Percentiles rank a stretch among this genome's conserved stretches.
These are phyloP conservation scores for Nigrospora osmanthi DNA, from an alignment of 2,329 filamentous ascomycete species.

Conservation along the genomic window DNA sequence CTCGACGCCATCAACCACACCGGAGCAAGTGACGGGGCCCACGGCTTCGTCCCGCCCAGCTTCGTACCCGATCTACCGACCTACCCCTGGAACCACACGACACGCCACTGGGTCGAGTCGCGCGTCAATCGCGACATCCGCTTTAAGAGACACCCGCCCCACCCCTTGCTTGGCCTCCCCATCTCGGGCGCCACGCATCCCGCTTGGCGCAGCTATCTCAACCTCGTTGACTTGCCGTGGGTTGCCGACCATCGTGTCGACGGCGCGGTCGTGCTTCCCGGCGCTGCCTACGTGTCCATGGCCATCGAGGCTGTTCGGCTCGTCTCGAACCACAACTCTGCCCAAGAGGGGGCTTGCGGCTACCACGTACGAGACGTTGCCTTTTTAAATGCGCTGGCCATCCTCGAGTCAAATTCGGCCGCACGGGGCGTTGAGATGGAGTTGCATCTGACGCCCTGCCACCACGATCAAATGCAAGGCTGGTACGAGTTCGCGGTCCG, in stretches of 20 bases:
- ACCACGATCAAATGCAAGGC: constrained; percentile 6
- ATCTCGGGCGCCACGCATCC: constrained; percentile 9
- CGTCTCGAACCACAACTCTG: background rate
- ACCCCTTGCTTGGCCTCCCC: constrained; percentile 24
- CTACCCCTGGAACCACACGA: constrained; percentile 34
- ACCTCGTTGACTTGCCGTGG: constrained; percentile 25
- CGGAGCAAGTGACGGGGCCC: too few species aligned
- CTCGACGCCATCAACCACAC: constrained; percentile 12
- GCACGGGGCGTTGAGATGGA: constrained; percentile 14
- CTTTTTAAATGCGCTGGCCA: constrained; percentile 7
- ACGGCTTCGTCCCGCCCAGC: constrained; percentile 5
- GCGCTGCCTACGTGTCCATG: constrained; percentile 16
- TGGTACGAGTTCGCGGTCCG: constrained; percentile 13
- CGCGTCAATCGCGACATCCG: constrained; percentile 16
- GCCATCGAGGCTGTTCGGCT: constrained; percentile 6
- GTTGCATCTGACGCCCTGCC: constrained; percentile 10
- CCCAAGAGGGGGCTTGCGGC: constrained; percentile 3
- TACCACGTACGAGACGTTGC: constrained; percentile 13
- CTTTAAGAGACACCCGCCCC: constrained; percentile 14
- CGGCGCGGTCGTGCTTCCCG: constrained; percentile 34
- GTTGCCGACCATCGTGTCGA: constrained; percentile 37
- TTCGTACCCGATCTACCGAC: constrained; percentile 24
- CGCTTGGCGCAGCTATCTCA: constrained; percentile 18
- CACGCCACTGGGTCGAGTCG: constrained; percentile 23
- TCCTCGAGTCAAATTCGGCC: constrained; percentile 11